A percentile compares a stretch with the other conserved stretches of the same genome.
phyloP scores from a whole-genome alignment of 495 filamentous ascomycete species.

The Glonium stellatum region DNA sequence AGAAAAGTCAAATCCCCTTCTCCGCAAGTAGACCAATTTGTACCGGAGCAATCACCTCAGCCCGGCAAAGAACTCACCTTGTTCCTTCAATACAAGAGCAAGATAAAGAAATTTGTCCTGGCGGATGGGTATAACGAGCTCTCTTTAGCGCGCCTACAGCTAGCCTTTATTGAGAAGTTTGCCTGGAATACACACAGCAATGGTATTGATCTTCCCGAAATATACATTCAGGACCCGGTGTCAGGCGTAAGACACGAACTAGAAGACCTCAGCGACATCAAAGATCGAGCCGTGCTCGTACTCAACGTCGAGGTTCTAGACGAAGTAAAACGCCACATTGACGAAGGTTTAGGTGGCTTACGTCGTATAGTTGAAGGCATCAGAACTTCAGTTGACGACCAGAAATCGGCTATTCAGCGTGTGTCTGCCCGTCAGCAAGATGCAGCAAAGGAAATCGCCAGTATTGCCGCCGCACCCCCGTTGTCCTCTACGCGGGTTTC shows the following conservation, averaged over 20 bases:
- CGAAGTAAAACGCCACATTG: slow-evolving; percentile 93
- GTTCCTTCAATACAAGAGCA: slow-evolving; percentile 95
- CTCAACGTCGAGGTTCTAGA: slow-evolving; percentile 92
- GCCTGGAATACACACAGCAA: slow-evolving; percentile 96
- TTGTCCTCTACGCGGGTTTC: slow-evolving; percentile 29
- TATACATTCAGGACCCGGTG: slow-evolving; percentile 93
- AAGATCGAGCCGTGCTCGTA: slow-evolving; percentile 87
- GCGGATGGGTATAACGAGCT: slow-evolving; percentile 74
- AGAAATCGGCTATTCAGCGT: slow-evolving; percentile 68
- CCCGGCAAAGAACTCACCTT: slow-evolving; percentile 83
- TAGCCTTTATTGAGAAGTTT: slow-evolving; percentile 99
- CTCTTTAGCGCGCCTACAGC: slow-evolving; percentile 77
- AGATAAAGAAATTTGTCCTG: slow-evolving; percentile 93
- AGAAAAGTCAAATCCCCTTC: slow-evolving; percentile 28
- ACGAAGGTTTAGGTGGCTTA: slow-evolving; percentile 80
- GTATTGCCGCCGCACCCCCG: slow-evolving; percentile 63
- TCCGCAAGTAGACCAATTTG: slow-evolving; percentile 47
- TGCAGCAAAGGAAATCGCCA: slow-evolving; percentile 81
- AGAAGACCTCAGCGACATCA: slow-evolving; percentile 90
- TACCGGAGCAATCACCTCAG: slow-evolving; percentile 67
- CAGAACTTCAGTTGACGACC: slow-evolving; percentile 68
- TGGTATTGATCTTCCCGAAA: slow-evolving; percentile 87
- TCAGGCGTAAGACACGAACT: slow-evolving; percentile 93
- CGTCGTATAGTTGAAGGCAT: slow-evolving; percentile 74
- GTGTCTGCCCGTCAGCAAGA: slow-evolving; percentile 92